Conservation (phyloP, 2,329 filamentous ascomycete genomes). For the Colletotrichum tabaci region DNA sequence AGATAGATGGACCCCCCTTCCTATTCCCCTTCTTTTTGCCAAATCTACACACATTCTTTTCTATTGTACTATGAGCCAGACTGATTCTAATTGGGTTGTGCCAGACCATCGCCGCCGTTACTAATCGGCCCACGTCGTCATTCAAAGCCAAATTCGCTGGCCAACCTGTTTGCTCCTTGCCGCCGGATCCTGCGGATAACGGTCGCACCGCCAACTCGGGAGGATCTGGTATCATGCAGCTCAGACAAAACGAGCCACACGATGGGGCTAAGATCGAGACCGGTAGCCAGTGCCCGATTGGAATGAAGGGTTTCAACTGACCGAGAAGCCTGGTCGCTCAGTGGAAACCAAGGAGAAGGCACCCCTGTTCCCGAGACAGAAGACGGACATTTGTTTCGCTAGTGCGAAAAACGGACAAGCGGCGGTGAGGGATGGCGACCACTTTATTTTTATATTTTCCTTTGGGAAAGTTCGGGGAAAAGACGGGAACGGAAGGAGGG, state of each 20-base stretch:
- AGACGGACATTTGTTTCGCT: slow-evolving; percentile 22
- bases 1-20: slow-evolving; percentile 38
- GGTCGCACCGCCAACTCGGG: slow-evolving; percentile 6
- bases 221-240: slow-evolving; percentile 22
- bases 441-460: not conserved
- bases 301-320: slow-evolving; percentile 2
- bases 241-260: slow-evolving; percentile 19
- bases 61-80: slow-evolving; percentile 49
- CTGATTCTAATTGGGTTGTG: slow-evolving; percentile 59
- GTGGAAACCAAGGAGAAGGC: slow-evolving; percentile 8
- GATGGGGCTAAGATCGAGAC: slow-evolving; percentile 16
- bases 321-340: slow-evolving; percentile 14
- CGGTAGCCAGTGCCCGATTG: slow-evolving; percentile 35
- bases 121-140: slow-evolving; percentile 39
- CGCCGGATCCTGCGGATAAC: slow-evolving; percentile 18
- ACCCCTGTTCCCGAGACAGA: slow-evolving; percentile 34
- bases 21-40: slow-evolving; percentile 19
- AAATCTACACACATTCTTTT: slow-evolving; percentile 44
- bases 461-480: slow-evolving; percentile 7
- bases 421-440: slow-evolving; percentile 32
- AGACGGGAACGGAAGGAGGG: slow-evolving; percentile 10
- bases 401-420: slow-evolving; percentile 20
- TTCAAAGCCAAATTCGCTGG: slow-evolving; percentile 10
- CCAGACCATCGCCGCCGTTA: slow-evolving; percentile 58
- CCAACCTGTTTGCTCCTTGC: slow-evolving; percentile 1